Conservation (phyloP, 371 early-diverging fungal genomes). For the Choanephora cucurbitarum region DNA sequence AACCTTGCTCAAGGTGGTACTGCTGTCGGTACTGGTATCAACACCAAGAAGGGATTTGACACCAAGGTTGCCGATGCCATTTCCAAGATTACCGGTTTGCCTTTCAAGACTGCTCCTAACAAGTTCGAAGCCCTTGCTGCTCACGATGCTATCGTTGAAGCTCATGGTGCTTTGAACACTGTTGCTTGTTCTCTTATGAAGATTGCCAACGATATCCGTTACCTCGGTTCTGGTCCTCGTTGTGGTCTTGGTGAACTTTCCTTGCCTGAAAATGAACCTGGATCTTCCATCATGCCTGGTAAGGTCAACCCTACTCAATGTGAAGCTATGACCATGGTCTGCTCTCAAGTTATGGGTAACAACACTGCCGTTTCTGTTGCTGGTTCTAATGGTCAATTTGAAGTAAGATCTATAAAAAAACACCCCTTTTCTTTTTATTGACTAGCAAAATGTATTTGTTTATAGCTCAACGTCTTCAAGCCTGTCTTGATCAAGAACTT, state of each 20-base stretch:
- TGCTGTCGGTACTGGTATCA: slow-evolving; percentile 91
- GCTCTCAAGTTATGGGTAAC: slow-evolving; percentile 91
- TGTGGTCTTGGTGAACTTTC: slow-evolving; percentile 88
- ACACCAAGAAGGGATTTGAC: slow-evolving; percentile 81
- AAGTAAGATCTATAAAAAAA: too few species aligned
- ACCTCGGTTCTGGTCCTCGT: slow-evolving; percentile 88
- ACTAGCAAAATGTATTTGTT: too few species aligned
- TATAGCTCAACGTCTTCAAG: slow-evolving; percentile 87
- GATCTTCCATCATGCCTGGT: slow-evolving; percentile 92
- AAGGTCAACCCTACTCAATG: slow-evolving; percentile 94
- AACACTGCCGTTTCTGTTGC: slow-evolving; percentile 79
- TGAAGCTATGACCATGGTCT: slow-evolving; percentile 94
- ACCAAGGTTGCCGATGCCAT: slow-evolving; percentile 75
- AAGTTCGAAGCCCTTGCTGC: slow-evolving; percentile 93
- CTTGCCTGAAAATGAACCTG: slow-evolving; percentile 92
- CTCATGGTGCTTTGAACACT: slow-evolving; percentile 83
- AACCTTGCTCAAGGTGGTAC: slow-evolving; percentile 88
- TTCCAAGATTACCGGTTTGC: slow-evolving; percentile 67
- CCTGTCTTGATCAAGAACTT: slow-evolving; percentile 90
- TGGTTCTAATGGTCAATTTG: slow-evolving; percentile 89
- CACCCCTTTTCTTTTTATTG: too few species aligned
- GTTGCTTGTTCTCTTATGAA: slow-evolving; percentile 87
- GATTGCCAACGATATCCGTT: slow-evolving; percentile 91
- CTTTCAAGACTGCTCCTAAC: slow-evolving; percentile 87
- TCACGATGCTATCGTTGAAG: slow-evolving; percentile 89